Evolutionary conservation across 257 asterid genomes (phyloP).

Genomic region (Nicotiana tomentosiformis): DNA sequence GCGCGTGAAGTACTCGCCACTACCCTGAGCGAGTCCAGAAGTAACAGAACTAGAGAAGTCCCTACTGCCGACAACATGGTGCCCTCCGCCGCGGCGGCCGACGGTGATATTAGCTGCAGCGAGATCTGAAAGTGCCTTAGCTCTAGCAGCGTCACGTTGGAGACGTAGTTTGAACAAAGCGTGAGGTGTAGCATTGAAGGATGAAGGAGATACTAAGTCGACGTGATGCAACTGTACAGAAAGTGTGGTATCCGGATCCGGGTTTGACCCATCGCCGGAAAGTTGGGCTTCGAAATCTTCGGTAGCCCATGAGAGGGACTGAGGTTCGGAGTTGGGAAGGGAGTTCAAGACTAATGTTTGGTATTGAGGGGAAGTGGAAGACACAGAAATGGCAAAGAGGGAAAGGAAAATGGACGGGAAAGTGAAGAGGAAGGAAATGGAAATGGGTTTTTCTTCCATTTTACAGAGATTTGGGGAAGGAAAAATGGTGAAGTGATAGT

Average conservation of each 20-base stretch:
- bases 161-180: constrained; percentile 65
- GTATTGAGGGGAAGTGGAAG: constrained; percentile 26
- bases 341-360: constrained; percentile 39
- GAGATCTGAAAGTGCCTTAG: constrained; percentile 19
- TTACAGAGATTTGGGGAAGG: background rate
- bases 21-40: constrained; percentile 78
- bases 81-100: constrained; percentile 1
- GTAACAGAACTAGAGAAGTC: constrained; percentile 61
- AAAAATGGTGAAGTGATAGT: background rate
- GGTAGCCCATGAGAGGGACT: constrained; percentile 34
- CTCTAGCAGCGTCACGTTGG: constrained; percentile 59
- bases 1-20: constrained; percentile 97
- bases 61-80: background rate
- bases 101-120: constrained; percentile 17
- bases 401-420: constrained; percentile 7
- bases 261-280: background rate
- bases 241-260: constrained; percentile 18
- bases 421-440: constrained; percentile 5
- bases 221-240: constrained; percentile 55
- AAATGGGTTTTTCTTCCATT: background rate
- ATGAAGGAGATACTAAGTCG: constrained; percentile 39
- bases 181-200: constrained; percentile 40
- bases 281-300: constrained; percentile 7
- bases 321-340: constrained; percentile 54
- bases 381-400: constrained; percentile 11